phyloP scores from a whole-genome alignment of 805 yeast genomes.

The Cyberlindnera maritima region DNA sequence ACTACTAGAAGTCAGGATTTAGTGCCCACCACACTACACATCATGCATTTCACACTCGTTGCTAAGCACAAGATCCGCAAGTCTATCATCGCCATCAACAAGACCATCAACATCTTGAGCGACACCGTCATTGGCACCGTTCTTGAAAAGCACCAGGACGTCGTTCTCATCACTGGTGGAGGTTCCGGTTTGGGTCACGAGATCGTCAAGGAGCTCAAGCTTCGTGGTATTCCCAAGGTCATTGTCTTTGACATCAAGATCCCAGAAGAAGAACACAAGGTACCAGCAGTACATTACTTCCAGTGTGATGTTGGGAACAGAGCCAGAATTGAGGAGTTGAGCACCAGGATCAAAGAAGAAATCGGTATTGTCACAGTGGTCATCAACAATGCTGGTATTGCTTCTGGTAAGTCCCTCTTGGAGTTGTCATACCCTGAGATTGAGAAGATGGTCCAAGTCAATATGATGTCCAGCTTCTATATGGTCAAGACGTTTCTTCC shows the following conservation, averaged over 20 bases:
- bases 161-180: slow-evolving; percentile 84
- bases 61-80: slow-evolving; percentile 25
- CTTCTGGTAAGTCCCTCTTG: slow-evolving; percentile 53
- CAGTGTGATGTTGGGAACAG: slow-evolving; percentile 68
- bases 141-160: slow-evolving; percentile 53
- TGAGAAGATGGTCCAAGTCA: slow-evolving; percentile 60
- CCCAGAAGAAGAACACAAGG: slow-evolving; percentile 28
- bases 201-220: slow-evolving; percentile 46
- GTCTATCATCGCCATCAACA: slow-evolving; percentile 5
- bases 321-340: slow-evolving; percentile 40
- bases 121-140: slow-evolving; percentile 47
- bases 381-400: slow-evolving; percentile 84
- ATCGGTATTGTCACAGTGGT: slow-evolving; percentile 65
- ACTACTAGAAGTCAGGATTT: too few relatives aligned
- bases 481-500: slow-evolving; percentile 73
- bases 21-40: too few relatives aligned
- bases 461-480: slow-evolving; percentile 67
- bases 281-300: slow-evolving; percentile 49
- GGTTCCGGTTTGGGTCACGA: slow-evolving; percentile 73
- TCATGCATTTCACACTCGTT: slow-evolving; percentile 8
- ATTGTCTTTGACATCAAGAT: slow-evolving; percentile 61
- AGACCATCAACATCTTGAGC: slow-evolving; percentile 24
- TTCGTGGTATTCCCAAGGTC: slow-evolving; percentile 43
- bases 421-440: slow-evolving; percentile 58
- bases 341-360: slow-evolving; percentile 38